Conservation (phyloP, 345 rosid species). For the Salix brachista region DNA sequence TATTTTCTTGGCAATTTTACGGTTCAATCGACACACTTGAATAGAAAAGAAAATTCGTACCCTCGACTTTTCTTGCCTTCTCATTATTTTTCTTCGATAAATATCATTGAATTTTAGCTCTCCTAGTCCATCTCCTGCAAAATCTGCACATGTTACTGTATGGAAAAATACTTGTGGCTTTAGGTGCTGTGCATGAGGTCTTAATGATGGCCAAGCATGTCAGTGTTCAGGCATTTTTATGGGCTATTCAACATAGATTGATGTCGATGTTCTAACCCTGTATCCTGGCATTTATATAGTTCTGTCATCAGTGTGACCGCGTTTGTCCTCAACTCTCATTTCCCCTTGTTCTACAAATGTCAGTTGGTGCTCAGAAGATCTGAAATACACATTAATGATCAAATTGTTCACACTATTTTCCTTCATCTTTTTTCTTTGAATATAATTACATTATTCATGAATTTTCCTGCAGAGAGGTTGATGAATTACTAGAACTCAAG, state of each 20-base stretch:
- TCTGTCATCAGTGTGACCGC: neutral
- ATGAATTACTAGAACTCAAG: constrained; percentile 53
- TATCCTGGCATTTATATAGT: constrained; percentile 1
- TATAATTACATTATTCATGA: constrained; percentile 3
- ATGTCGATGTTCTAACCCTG: neutral
- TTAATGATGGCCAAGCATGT: neutral
- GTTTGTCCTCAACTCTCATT: neutral
- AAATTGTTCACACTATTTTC: neutral
- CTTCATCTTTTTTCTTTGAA: neutral
- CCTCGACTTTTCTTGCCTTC: neutral
- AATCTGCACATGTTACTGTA: neutral
- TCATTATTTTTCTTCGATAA: neutral
- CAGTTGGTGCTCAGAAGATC: neutral
- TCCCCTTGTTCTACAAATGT: neutral
- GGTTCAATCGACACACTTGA: neutral
- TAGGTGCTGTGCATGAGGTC: too few species aligned
- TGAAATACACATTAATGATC: neutral
- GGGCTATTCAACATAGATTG: neutral
- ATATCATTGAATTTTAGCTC: neutral
- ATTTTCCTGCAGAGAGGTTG: constrained; percentile 61
- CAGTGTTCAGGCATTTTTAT: neutral
- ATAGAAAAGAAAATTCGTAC: neutral
- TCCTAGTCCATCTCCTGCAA: neutral
- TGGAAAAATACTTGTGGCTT: too few species aligned
- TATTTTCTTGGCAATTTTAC: neutral